Conservation (phyloP, 2,329 filamentous ascomycete genomes). For the Aspergillus sp. region DNA sequence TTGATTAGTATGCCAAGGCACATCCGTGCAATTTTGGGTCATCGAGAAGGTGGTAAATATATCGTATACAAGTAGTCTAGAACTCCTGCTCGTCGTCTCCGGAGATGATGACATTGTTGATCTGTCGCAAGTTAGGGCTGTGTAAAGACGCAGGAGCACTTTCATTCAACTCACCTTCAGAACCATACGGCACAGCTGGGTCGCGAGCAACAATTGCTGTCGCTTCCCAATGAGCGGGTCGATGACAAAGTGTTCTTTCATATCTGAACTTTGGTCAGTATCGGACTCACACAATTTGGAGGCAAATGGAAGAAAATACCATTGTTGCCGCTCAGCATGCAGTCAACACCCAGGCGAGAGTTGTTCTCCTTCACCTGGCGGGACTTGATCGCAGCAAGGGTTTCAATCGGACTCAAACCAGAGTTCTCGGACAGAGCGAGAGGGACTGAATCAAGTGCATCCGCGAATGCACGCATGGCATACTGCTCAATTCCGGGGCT, state of each 20-base stretch:
- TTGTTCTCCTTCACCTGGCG: conserved; percentile 88
- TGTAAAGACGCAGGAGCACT: background rate
- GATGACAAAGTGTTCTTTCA: conserved; percentile 97
- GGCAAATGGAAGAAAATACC: conserved; percentile 50
- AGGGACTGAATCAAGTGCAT: conserved; percentile 88
- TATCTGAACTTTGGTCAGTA: conserved; percentile 56
- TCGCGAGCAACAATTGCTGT: conserved; percentile 93
- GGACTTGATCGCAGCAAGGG: conserved; percentile 90
- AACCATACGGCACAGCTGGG: conserved; percentile 97
- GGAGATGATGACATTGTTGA: conserved; percentile 92
- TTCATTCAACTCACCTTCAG: conserved; percentile 65
- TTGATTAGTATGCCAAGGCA: conserved; percentile 18
- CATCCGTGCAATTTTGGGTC: conserved; percentile 18
- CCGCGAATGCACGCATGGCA: conserved; percentile 95
- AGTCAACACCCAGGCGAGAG: conserved; percentile 85
- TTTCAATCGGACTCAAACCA: conserved; percentile 92
- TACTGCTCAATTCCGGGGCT: conserved; percentile 98
- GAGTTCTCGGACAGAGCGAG: conserved; percentile 98
- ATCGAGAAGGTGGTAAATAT: conserved; percentile 12
- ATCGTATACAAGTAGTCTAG: conserved; percentile 49
- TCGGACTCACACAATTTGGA: background rate
- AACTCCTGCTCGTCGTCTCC: conserved; percentile 86
- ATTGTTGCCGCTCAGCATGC: conserved; percentile 93
- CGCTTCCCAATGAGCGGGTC: conserved; percentile 97
- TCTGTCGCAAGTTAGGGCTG: conserved; percentile 38